phyloP scores from a whole-genome alignment of 2,329 filamentous ascomycete genomes.

The Blumeria graminis region DNA sequence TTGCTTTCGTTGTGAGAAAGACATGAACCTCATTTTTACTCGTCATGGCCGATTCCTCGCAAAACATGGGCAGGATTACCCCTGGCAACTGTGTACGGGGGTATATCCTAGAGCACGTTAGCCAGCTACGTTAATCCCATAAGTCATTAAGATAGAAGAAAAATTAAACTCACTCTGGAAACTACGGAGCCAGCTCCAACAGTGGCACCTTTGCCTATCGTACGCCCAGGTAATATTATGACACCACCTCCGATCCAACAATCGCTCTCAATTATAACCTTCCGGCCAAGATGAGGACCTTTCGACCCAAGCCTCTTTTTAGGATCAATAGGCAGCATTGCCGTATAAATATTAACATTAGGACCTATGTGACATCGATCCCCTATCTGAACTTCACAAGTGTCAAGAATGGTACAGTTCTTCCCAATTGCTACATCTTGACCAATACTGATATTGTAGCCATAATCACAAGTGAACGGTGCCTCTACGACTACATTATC shows the following conservation, averaged over 20 bases:
- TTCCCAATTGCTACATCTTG: slow-evolving; percentile 64
- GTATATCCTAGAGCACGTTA: slow-evolving; percentile 12
- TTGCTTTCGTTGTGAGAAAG: too few species aligned
- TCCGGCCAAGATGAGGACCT: slow-evolving; percentile 43
- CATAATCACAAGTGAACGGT: slow-evolving; percentile 83
- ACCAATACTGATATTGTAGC: slow-evolving; percentile 79
- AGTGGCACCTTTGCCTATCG: slow-evolving; percentile 26
- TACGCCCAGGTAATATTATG: slow-evolving; percentile 31
- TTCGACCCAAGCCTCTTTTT: slow-evolving; percentile 49
- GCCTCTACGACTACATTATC: slow-evolving; percentile 57
- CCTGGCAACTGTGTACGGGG: slow-evolving; percentile 14
- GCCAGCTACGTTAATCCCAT: not conserved
- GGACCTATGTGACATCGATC: slow-evolving; percentile 55
- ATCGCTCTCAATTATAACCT: slow-evolving; percentile 53
- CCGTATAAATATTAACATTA: slow-evolving; percentile 67
- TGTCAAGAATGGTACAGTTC: slow-evolving; percentile 68
- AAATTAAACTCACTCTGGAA: slow-evolving; percentile 21
- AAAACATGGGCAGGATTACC: slow-evolving; percentile 16
- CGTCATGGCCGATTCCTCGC: slow-evolving; percentile 9
- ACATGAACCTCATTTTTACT: not conserved
- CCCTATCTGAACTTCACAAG: slow-evolving; percentile 62
- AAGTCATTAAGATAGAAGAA: not conserved
- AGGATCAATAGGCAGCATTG: slow-evolving; percentile 47
- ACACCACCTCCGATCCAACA: slow-evolving; percentile 39
- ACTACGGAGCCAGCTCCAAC: slow-evolving; percentile 30